These are phyloP conservation scores for Neonectria hederae DNA, from an alignment of 2,329 filamentous ascomycete genomes.

Conservation along the genomic window DNA sequence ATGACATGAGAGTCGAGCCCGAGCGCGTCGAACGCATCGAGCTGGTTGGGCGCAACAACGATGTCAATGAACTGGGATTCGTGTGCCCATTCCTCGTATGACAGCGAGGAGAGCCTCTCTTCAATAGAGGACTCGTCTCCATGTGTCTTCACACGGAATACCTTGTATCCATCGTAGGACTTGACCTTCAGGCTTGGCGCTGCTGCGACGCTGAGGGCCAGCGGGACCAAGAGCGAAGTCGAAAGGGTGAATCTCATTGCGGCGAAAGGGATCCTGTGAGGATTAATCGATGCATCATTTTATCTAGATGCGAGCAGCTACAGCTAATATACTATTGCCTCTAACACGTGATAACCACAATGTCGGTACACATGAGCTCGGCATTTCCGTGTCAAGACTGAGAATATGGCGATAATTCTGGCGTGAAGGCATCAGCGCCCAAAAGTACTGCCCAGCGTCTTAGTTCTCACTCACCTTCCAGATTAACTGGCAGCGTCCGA, in stretches of 20 bases:
- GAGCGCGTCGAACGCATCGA: conserved; percentile 43
- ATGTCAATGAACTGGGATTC: conserved; percentile 43
- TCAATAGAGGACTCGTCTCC: conserved; percentile 49
- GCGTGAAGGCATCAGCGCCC: not conserved
- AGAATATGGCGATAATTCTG: not conserved
- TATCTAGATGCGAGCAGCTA: not conserved
- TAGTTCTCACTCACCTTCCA: conserved; percentile 2
- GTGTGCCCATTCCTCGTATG: conserved; percentile 35
- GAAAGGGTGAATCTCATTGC: conserved; percentile 32
- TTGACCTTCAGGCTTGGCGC: conserved; percentile 28
- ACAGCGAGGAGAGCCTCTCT: conserved; percentile 43
- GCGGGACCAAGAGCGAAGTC: conserved; percentile 26
- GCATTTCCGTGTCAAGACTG: not conserved
- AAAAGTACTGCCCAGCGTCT: conserved; percentile 3
- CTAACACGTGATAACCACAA: not conserved
- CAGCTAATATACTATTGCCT: not conserved
- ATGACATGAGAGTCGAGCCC: conserved; percentile 44
- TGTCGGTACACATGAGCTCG: not conserved
- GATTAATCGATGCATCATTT: not conserved
- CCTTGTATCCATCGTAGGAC: conserved; percentile 48
- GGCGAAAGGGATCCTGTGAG: not conserved
- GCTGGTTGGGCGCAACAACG: conserved; percentile 43
- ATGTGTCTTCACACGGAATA: conserved; percentile 57
- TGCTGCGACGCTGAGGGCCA: conserved; percentile 30
- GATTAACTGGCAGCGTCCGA: not conserved